Evolutionary conservation across 441 rosid species (phyloP), one percentile per base, ranked within the genome.

Genomic region (Macaranga tanarius): DNA sequence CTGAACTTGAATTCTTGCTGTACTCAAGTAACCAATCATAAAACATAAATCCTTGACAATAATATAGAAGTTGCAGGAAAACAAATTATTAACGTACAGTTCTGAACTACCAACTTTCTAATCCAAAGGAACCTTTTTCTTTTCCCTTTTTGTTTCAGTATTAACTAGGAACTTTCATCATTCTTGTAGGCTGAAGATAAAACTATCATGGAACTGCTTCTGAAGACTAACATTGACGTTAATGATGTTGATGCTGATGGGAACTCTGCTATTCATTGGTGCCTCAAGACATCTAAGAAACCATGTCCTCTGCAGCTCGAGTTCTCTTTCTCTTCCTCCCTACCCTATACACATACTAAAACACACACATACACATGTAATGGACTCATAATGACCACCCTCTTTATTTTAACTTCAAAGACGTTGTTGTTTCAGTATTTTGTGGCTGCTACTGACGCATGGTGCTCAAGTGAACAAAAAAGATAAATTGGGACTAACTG

Each of bases 221-320:
- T 93, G 74, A 87, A 87, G 85, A 83, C 87, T 45, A 79, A 81
- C 78, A 74, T 78, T 12, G 86, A 88, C 71, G 76, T 89, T 48
- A 88, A 87, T 65, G 95, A 85, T 65, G 84, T 74, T 26, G 97
- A 93, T 82, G 80, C 87, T 76, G 91, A 91, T 38, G 97, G 92
- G 50, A 87, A 89, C 79, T 73, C 93, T 75, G 90, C 91, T 26
- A 90, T 93, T 76, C 95, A 87, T 56, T 93, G 93, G 80, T 84
- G 86, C 77, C 81, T 93, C 63, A 88, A 82, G 84, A 78, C 86
- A 40, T 77, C 87, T 16, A 84, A 84, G 81, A 82, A 80, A 79
- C 78, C 90, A 7, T 80, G 77, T 80, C 79, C 85, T 61, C 86
- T 86, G 79, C 92, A 88, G 77, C 84, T 81, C 20, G 88, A 82